These are phyloP conservation scores for Hordeum marinum DNA, from an alignment of 176 grass and related monocot species.

Conservation along the genomic window DNA sequence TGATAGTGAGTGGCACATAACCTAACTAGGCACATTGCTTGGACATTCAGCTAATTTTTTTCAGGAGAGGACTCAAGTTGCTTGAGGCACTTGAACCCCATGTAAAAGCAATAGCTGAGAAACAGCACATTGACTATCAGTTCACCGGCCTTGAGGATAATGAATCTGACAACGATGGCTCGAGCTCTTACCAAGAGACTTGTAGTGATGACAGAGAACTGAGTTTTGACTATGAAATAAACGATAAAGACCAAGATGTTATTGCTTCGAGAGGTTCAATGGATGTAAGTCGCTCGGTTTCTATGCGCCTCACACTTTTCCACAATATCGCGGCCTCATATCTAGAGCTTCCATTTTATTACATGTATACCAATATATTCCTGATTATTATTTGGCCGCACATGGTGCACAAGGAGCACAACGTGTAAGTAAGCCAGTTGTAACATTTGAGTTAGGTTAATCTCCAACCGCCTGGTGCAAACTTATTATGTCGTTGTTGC, in stretches of 20 bases:
- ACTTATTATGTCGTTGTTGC: too few relatives aligned
- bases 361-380: neutral
- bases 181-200: slow-evolving; percentile 44
- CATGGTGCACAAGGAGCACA: neutral
- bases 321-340: neutral
- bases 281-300: slow-evolving; percentile 52
- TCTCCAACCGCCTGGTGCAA: neutral
- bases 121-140: slow-evolving; percentile 76
- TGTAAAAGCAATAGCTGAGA: slow-evolving; percentile 68
- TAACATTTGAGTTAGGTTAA: neutral
- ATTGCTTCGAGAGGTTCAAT: slow-evolving; percentile 49
- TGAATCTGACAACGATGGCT: slow-evolving; percentile 44
- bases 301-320: neutral
- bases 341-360: neutral
- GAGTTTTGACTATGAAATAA: slow-evolving; percentile 69
- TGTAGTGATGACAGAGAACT: slow-evolving; percentile 58
- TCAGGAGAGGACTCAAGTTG: slow-evolving; percentile 74
- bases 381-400: neutral
- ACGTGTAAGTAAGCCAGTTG: neutral
- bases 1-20: slow-evolving; percentile 13
- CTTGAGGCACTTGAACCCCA: slow-evolving; percentile 80
- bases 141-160: slow-evolving; percentile 72
- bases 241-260: slow-evolving; percentile 41
- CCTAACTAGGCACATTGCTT: slow-evolving; percentile 13
- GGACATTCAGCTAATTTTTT: slow-evolving; percentile 67